Evolutionary conservation across 768 basidiomycete species (phyloP), one percentile per base, ranked within the genome.

Genomic region (Boletus rubropictus): DNA sequence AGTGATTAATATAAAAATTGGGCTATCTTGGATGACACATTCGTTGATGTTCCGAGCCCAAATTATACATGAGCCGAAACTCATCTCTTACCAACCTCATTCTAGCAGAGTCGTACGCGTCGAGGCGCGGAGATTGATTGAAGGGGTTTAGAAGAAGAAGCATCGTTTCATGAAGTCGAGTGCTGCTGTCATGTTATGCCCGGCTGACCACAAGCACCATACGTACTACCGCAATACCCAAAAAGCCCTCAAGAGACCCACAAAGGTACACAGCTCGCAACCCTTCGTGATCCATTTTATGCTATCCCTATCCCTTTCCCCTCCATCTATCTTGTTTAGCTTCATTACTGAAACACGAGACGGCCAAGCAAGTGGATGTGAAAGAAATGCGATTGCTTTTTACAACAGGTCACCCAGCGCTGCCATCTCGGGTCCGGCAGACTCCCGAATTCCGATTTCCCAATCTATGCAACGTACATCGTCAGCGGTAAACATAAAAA

Each of bases 381-480:
- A 37, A 49, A 38, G 32, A 44, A 40, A 18, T 31, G 8, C 20
- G 40, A 14, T 7, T 11, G 37, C 6, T 18, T 33, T 55, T 77
- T 72, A 89, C 63, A 89, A 68, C 42, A 92, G 66, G 56, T 92
- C 89, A 33, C 85, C 82, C 33, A 94, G 69, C 20, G 81, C 86
- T 21, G 84, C 82, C 74, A 90, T 79, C 63, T 93, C 91, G 3
- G 89, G 81, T 25, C 88, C 88, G 7, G 83, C 81, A 51, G 83
- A 83, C 71, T 94, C 87, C 69, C 75, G 56, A 11, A 62, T 87
- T 46, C 93, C 92, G 43, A 96, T 93, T 67, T 96, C 93, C 86
- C 91, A 96, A 68, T 94, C 89, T 91, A 56, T 7, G 39, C 20
- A 22, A 20, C 11, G 15, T 14, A 33, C 4, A 9, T 14, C 8